phyloP scores from a whole-genome alignment of 2,329 filamentous ascomycete species.

The Fusarium cicatricum region DNA sequence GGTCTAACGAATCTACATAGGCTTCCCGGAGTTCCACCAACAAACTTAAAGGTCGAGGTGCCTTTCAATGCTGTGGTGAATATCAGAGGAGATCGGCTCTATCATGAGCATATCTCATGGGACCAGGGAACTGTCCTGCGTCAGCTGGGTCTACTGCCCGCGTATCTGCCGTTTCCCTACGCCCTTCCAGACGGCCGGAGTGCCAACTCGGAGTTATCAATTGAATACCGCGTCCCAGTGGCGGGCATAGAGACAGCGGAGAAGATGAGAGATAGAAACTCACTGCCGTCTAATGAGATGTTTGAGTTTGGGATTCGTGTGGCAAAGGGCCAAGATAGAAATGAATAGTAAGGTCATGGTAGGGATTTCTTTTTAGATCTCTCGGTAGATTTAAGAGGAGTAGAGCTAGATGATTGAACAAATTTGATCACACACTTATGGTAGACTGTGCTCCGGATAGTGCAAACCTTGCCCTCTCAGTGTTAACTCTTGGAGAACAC shows the following conservation, averaged over 20 bases:
- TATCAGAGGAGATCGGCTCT: conserved; percentile 68
- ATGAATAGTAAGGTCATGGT: too few species aligned
- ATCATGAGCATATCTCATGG: conserved; percentile 74
- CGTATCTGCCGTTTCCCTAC: conserved; percentile 71
- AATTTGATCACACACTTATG: too few species aligned
- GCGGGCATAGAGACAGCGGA: conserved; percentile 43
- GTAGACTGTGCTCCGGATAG: too few species aligned
- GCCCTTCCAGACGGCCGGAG: conserved; percentile 49
- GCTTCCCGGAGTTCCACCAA: conserved; percentile 64
- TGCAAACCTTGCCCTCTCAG: too few species aligned
- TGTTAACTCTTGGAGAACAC: too few species aligned
- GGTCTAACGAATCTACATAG: conserved; percentile 21
- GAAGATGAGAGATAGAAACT: conserved; percentile 45
- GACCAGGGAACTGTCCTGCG: conserved; percentile 71
- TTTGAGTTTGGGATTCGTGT: conserved; percentile 39
- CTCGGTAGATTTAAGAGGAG: too few species aligned
- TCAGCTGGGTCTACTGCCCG: conserved; percentile 62
- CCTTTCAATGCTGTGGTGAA: conserved; percentile 70
- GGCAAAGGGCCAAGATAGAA: not conserved
- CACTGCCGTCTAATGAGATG: conserved; percentile 46
- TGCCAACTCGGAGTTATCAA: conserved; percentile 34
- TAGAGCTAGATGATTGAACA: too few species aligned
- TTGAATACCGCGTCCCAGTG: conserved; percentile 47
- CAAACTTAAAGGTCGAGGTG: conserved; percentile 61
- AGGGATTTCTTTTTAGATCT: too few species aligned